These are phyloP conservation scores for Rhynchosporium secalis DNA, from an alignment of 2,329 filamentous ascomycete species.

Conservation along the genomic window DNA sequence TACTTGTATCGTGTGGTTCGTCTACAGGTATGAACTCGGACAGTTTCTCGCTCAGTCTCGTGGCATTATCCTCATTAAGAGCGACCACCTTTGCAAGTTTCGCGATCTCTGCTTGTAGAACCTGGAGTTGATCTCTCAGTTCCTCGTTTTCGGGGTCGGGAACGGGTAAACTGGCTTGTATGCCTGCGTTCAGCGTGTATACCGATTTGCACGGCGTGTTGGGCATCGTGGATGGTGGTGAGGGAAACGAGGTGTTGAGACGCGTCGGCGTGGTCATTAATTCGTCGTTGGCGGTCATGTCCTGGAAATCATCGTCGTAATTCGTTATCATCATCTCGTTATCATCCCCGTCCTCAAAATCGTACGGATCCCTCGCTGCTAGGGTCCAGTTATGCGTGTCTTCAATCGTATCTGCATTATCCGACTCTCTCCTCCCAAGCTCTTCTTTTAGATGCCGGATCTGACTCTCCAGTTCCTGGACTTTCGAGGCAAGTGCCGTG, in stretches of 20 bases:
- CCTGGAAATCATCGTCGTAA: constrained; percentile 33
- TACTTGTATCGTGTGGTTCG: constrained; percentile 31
- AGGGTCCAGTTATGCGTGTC: constrained; percentile 49
- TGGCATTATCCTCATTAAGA: constrained; percentile 33
- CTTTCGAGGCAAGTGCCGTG: constrained; percentile 26
- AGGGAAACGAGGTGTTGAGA: constrained; percentile 37
- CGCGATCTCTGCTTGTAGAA: constrained; percentile 32
- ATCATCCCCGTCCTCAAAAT: constrained; percentile 39
- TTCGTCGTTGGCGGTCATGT: constrained; percentile 27
- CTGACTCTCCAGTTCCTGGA: constrained; percentile 36
- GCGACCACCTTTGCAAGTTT: constrained; percentile 34
- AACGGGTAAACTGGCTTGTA: constrained; percentile 28
- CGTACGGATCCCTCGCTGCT: constrained; percentile 48
- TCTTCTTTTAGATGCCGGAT: constrained; percentile 34
- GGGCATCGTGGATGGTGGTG: constrained; percentile 37
- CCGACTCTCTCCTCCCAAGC: constrained; percentile 30
- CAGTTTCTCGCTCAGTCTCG: constrained; percentile 36
- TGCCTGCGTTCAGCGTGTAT: constrained; percentile 26
- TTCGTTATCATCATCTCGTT: constrained; percentile 42
- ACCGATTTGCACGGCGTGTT: constrained; percentile 34
- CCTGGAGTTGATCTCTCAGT: constrained; percentile 32
- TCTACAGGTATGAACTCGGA: constrained; percentile 32
- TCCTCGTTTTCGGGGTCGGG: constrained; percentile 32
- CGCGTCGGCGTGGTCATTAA: constrained; percentile 35
- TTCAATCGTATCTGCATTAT: constrained; percentile 14